These are phyloP conservation scores for Septoria linicola DNA, from an alignment of 2,329 filamentous ascomycete species.

Conservation along the genomic window DNA sequence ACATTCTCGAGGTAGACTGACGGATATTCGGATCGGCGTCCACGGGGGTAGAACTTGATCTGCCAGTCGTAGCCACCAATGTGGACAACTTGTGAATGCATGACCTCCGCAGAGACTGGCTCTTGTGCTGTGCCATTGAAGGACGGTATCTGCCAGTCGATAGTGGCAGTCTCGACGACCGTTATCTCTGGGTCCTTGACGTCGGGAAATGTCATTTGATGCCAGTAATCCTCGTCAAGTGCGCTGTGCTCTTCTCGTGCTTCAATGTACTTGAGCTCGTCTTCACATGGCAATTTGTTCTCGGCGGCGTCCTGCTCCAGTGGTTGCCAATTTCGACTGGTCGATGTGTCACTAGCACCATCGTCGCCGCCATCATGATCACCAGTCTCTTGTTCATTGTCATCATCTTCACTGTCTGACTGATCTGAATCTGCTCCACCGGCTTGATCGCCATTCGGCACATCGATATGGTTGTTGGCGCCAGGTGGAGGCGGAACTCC, in stretches of 20 bases:
- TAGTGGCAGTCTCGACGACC: constrained; percentile 54
- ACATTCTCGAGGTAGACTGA: constrained; percentile 63
- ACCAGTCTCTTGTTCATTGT: background rate
- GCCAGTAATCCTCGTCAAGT: constrained; percentile 59
- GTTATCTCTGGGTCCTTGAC: constrained; percentile 59
- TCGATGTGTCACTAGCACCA: constrained; percentile 33
- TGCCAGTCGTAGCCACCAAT: constrained; percentile 64
- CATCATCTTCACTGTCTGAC: constrained; percentile 30
- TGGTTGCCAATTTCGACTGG: constrained; percentile 1
- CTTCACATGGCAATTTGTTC: constrained; percentile 47
- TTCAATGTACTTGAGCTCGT: constrained; percentile 59
- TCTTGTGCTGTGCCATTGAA: constrained; percentile 61
- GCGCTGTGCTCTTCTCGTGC: constrained; percentile 53
- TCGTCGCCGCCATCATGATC: constrained; percentile 18
- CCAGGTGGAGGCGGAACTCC: no score
- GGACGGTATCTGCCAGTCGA: constrained; percentile 59
- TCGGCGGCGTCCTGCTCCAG: constrained; percentile 33
- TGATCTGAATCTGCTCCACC: constrained; percentile 15
- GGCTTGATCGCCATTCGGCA: constrained; percentile 1
- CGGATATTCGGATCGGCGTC: constrained; percentile 58
- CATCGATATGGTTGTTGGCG: background rate
- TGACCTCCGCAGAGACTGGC: constrained; percentile 58
- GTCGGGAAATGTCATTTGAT: constrained; percentile 55
- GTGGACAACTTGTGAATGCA: constrained; percentile 57
- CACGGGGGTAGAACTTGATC: constrained; percentile 64